A percentile compares a stretch with the other conserved stretches of the same genome.
These are phyloP conservation scores for Thozetella sp. DNA, from an alignment of 495 filamentous ascomycete species.

Conservation along the genomic window DNA sequence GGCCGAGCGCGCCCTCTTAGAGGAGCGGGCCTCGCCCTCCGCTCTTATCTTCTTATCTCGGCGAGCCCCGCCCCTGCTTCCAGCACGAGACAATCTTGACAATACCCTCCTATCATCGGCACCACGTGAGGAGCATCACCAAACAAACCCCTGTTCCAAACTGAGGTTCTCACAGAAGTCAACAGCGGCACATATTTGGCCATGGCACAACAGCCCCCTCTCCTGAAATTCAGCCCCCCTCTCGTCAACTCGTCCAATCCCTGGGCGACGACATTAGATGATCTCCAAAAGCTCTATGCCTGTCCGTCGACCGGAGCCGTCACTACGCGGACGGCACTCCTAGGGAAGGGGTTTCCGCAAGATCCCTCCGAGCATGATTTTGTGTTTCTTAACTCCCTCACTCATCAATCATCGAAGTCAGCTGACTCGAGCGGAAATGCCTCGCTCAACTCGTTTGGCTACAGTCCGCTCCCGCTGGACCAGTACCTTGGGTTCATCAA, in stretches of 20 bases:
- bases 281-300: constrained; percentile 56
- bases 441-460: constrained; percentile 71
- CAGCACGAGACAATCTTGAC: too few species aligned
- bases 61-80: too few species aligned
- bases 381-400: constrained; percentile 62
- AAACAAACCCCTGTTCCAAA: too few species aligned
- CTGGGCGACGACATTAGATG: constrained; percentile 64
- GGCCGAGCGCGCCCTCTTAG: too few species aligned
- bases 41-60: too few species aligned
- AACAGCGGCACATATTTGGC: neutral
- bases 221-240: constrained; percentile 57
- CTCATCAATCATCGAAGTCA: constrained; percentile 12
- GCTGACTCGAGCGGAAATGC: constrained; percentile 26
- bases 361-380: constrained; percentile 64
- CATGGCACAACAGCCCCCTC: constrained; percentile 20
- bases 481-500: constrained; percentile 62
- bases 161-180: neutral
- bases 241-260: constrained; percentile 72
- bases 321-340: constrained; percentile 66
- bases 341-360: constrained; percentile 58
- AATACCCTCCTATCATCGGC: too few species aligned
- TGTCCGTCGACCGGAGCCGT: constrained; percentile 67
- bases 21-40: too few species aligned
- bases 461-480: constrained; percentile 66
- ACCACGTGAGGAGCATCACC: too few species aligned